Conservation (phyloP, 2,329 filamentous ascomycete genomes). For the Fusarium sp. region DNA sequence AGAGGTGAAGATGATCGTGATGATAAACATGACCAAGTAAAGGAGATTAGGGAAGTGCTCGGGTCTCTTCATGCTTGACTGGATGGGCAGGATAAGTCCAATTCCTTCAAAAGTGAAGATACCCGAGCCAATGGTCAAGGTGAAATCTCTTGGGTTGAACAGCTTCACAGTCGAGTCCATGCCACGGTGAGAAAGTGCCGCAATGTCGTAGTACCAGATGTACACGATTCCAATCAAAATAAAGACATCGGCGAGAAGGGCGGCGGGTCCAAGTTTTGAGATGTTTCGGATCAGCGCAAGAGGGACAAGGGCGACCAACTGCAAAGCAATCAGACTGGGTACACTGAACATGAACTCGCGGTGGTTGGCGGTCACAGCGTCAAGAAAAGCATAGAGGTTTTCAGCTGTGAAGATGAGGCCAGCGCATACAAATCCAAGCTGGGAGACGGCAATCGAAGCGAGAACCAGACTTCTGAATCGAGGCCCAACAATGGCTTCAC, state of each 20-base stretch:
- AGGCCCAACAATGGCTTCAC: constrained; percentile 70
- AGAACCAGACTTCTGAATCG: constrained; percentile 73
- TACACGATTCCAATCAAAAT: constrained; percentile 76
- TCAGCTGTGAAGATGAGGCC: constrained; percentile 82
- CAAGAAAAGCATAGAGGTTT: constrained; percentile 73
- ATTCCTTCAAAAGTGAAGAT: constrained; percentile 86
- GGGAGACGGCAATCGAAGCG: constrained; percentile 75
- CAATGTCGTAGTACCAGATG: constrained; percentile 77
- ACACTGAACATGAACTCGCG: constrained; percentile 62
- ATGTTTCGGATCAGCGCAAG: constrained; percentile 78
- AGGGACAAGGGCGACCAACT: constrained; percentile 71
- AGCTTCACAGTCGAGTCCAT: constrained; percentile 69
- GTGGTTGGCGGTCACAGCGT: constrained; percentile 64
- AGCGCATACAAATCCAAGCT: constrained; percentile 81
- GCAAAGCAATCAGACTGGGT: constrained; percentile 68
- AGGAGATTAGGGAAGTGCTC: constrained; percentile 73
- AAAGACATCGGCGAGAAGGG: constrained; percentile 75
- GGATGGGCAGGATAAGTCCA: constrained; percentile 78
- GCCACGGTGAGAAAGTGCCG: constrained; percentile 63
- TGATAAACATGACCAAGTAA: constrained; percentile 75
- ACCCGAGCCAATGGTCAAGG: constrained; percentile 75
- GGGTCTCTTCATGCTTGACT: constrained; percentile 77
- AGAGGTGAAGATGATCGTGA: constrained; percentile 76
- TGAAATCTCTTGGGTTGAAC: constrained; percentile 75
- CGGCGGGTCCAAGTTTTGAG: constrained; percentile 74